phyloP scores from a whole-genome alignment of 257 asterid species.

The Solanum arcanum region DNA sequence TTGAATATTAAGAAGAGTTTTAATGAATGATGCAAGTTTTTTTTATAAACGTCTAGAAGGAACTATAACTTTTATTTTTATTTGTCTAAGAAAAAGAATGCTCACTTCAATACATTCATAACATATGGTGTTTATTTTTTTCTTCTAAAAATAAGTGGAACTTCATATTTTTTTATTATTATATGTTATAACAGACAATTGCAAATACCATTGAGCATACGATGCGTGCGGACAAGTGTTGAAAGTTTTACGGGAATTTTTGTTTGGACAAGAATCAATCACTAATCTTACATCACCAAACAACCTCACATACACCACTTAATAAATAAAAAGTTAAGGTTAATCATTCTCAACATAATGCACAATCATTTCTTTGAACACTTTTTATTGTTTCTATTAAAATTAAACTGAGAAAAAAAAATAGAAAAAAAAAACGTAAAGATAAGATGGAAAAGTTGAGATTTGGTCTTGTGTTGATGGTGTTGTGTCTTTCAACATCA shows the following conservation, averaged over 20 bases:
- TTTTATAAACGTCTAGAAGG: neutral
- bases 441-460: slow-evolving; percentile 3
- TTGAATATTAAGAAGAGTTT: neutral
- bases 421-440: neutral
- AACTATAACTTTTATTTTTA: neutral
- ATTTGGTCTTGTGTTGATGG: slow-evolving; percentile 2
- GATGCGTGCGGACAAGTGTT: neutral
- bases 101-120: neutral
- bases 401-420: neutral
- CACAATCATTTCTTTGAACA: neutral
- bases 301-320: neutral
- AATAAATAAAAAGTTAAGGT: neutral
- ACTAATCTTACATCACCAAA: neutral
- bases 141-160: neutral
- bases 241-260: neutral
- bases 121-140: neutral
- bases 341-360: neutral
- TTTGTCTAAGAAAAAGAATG: neutral
- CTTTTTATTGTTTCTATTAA: neutral
- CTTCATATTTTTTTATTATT: neutral
- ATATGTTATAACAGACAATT: neutral
- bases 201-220: neutral
- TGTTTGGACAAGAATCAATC: neutral
- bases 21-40: neutral
- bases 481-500: slow-evolving; percentile 11